Evolutionary conservation across 495 filamentous ascomycete genomes (phyloP).

Genomic region (Penicillium subrubescens): DNA sequence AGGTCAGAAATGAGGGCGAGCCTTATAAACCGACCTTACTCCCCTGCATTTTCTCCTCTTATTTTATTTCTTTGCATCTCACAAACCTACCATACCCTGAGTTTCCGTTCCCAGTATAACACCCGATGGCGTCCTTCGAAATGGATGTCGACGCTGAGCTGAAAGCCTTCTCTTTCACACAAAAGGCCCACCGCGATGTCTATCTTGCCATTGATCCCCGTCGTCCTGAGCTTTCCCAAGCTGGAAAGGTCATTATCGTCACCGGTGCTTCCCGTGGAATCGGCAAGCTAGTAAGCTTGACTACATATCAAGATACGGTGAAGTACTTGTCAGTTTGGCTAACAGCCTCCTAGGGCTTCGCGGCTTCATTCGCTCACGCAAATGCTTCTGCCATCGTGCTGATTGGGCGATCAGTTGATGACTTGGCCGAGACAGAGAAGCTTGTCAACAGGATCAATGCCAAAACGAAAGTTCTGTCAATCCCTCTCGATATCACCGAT

Average conservation of each 20-base stretch:
- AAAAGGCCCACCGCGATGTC: constrained; percentile 24
- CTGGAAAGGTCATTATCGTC: constrained; percentile 41
- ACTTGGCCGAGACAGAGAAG: constrained; percentile 21
- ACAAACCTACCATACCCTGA: background rate
- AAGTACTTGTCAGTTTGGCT: background rate
- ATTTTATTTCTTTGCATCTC: background rate
- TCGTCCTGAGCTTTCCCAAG: constrained; percentile 32
- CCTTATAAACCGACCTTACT: background rate
- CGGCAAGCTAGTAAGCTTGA: constrained; percentile 19
- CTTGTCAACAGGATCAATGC: constrained; percentile 27
- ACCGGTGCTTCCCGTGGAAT: constrained; percentile 43
- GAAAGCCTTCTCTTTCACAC: constrained; percentile 30
- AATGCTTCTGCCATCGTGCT: constrained; percentile 23
- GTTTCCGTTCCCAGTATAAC: background rate
- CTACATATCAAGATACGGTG: background rate
- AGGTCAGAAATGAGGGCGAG: background rate
- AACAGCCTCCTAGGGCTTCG: constrained; percentile 10
- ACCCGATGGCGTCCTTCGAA: constrained; percentile 8
- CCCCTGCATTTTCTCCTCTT: background rate
- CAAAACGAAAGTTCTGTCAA: constrained; percentile 25
- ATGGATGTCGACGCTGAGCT: constrained; percentile 9
- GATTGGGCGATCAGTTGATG: constrained; percentile 29
- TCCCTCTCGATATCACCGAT: constrained; percentile 35
- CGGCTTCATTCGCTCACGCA: constrained; percentile 16
- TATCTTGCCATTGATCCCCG: constrained; percentile 41